These are phyloP conservation scores for Ceriops decandra DNA, from an alignment of 345 rosid genomes.

Conservation along the genomic window DNA sequence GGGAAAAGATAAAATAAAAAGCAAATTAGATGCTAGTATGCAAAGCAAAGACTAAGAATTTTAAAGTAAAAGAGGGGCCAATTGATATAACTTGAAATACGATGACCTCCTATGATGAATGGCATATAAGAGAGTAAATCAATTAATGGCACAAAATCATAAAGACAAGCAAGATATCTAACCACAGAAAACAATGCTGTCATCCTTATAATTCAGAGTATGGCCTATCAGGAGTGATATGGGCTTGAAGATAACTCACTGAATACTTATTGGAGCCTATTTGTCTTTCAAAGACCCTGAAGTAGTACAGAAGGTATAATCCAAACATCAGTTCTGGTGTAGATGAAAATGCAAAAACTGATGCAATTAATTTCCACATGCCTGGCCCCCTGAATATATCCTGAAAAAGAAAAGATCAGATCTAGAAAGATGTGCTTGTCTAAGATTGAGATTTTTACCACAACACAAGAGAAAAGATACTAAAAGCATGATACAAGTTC, in stretches of 20 bases:
- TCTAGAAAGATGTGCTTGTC: neutral
- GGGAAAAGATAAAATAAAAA: neutral
- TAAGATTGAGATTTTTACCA: neutral
- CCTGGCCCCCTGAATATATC: slow-evolving; percentile 60
- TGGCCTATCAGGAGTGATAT: neutral
- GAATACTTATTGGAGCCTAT: slow-evolving; percentile 94
- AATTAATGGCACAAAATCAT: neutral
- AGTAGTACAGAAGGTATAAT: slow-evolving; percentile 81
- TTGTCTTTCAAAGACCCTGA: slow-evolving; percentile 97
- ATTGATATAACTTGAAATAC: neutral
- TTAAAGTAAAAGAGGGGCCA: neutral
- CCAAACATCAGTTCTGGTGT: slow-evolving; percentile 95
- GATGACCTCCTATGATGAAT: neutral
- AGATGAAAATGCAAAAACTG: slow-evolving; percentile 80
- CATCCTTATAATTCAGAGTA: neutral
- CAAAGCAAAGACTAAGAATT: neutral
- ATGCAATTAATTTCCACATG: slow-evolving; percentile 68
- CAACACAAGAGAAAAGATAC: too few species aligned
- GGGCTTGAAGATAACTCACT: slow-evolving; percentile 40
- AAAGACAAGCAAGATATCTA: neutral
- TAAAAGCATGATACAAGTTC: too few species aligned
- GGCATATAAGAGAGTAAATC: too few species aligned
- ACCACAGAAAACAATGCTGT: neutral
- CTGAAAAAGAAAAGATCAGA: slow-evolving; percentile 38
- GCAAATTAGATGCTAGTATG: neutral